Evolutionary conservation across 345 rosid genomes (phyloP).

Genomic region (Lenwebbia sp.): DNA sequence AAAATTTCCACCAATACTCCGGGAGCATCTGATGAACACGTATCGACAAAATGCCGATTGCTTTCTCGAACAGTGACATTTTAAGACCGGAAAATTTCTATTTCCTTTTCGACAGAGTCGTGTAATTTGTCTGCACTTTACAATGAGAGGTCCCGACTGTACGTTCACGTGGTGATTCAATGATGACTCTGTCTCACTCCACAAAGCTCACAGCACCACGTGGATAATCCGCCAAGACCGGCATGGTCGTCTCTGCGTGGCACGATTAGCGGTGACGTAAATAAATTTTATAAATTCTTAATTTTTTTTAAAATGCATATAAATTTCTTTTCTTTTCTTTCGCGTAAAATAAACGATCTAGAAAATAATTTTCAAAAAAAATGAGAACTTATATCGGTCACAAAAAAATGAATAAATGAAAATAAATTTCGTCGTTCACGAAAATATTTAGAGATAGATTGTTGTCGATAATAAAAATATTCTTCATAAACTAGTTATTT

Average conservation of each 20-base stretch:
- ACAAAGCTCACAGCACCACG: background rate
- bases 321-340: background rate
- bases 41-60: background rate
- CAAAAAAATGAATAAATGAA: background rate
- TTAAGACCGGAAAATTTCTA: background rate
- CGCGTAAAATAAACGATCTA: background rate
- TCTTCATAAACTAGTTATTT: too few species aligned
- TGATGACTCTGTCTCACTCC: background rate
- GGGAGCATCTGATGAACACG: background rate
- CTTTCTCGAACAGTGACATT: background rate
- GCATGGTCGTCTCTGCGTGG: background rate
- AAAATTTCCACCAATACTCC: too few species aligned
- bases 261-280: too few species aligned
- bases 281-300: too few species aligned
- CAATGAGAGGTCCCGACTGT: background rate
- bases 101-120: background rate
- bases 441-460: background rate
- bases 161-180: background rate
- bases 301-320: too few species aligned
- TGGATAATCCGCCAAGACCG: background rate
- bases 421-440: background rate
- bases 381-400: accelerated
- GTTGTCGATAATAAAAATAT: too few species aligned
- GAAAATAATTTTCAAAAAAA: background rate
- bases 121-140: background rate